phyloP scores from a whole-genome alignment of 495 filamentous ascomycete species.

The Aspergillus avenaceus region DNA sequence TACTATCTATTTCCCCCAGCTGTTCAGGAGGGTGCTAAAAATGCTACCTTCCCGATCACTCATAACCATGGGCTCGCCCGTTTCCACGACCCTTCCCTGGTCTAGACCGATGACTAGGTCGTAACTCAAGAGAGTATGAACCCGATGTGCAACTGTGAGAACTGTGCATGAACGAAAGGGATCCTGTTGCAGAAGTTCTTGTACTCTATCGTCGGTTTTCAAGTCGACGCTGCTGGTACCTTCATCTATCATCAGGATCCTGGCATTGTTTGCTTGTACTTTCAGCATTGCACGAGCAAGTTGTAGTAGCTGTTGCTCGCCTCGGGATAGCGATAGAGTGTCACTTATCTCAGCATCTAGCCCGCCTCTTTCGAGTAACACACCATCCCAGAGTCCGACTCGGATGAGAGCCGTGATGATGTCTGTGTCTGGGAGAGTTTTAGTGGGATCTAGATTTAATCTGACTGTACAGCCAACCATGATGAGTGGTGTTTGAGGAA shows the following conservation, averaged over 20 bases:
- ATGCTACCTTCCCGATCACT: too few relatives aligned
- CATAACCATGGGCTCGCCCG: too few relatives aligned
- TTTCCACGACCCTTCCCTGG: not conserved
- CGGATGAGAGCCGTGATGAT: slow-evolving; percentile 34
- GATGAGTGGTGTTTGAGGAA: slow-evolving; percentile 53
- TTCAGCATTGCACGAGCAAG: slow-evolving; percentile 1
- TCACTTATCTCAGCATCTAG: slow-evolving; percentile 4
- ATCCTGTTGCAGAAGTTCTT: not conserved
- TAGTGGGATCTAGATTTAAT: slow-evolving; percentile 43
- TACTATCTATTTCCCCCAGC: too few relatives aligned
- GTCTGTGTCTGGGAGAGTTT: slow-evolving; percentile 17
- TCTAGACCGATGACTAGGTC: not conserved
- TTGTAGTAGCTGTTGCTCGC: not conserved
- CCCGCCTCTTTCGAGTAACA: not conserved
- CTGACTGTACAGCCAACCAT: slow-evolving; percentile 40
- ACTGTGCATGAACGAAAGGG: not conserved
- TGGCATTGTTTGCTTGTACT: not conserved
- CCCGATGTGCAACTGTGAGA: not conserved
- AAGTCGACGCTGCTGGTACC: not conserved
- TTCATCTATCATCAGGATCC: not conserved
- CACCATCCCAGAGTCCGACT: slow-evolving; percentile 11
- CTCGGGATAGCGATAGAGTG: not conserved
- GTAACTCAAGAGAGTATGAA: not conserved
- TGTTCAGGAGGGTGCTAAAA: too few relatives aligned
- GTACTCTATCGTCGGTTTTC: not conserved